Evolutionary conservation across 1,284 basidiomycete genomes (phyloP).

Genomic region (Ustilago sp.): DNA sequence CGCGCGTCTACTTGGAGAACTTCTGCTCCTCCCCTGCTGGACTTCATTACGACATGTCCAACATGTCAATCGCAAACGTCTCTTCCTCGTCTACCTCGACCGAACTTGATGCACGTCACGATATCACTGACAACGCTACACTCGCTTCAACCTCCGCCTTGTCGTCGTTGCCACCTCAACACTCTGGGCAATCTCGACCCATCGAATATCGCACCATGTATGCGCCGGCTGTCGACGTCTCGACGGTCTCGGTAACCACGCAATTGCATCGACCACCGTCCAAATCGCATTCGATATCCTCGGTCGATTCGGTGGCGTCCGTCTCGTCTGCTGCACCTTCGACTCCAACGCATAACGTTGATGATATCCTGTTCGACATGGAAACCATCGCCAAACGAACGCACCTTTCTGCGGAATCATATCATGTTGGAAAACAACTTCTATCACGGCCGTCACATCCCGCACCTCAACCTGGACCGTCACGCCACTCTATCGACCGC

Average conservation of each 20-base stretch:
- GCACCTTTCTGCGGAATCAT: conserved; percentile 15
- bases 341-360: conserved; percentile 31
- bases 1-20: conserved; percentile 27
- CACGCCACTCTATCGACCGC: background rate
- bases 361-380: conserved; percentile 36
- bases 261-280: conserved; percentile 32
- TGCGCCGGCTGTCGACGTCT: conserved; percentile 23
- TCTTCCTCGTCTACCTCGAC: conserved; percentile 16
- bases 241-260: conserved; percentile 19
- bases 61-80: conserved; percentile 36
- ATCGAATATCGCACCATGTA: conserved; percentile 14
- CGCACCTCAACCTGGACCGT: conserved; percentile 8
- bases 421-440: conserved; percentile 20
- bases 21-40: conserved; percentile 18
- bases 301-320: conserved; percentile 31
- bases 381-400: conserved; percentile 27
- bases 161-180: conserved; percentile 5
- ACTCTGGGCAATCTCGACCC: conserved; percentile 9
- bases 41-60: conserved; percentile 29
- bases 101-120: conserved; percentile 1
- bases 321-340: conserved; percentile 24
- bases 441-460: conserved; percentile 7
- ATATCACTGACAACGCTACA: conserved; percentile 5
- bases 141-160: conserved; percentile 11
- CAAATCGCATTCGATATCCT: conserved; percentile 36